Base-by-base conservation (phyloP, 768 basidiomycete species). In the Crucibulum laeve region DNA sequence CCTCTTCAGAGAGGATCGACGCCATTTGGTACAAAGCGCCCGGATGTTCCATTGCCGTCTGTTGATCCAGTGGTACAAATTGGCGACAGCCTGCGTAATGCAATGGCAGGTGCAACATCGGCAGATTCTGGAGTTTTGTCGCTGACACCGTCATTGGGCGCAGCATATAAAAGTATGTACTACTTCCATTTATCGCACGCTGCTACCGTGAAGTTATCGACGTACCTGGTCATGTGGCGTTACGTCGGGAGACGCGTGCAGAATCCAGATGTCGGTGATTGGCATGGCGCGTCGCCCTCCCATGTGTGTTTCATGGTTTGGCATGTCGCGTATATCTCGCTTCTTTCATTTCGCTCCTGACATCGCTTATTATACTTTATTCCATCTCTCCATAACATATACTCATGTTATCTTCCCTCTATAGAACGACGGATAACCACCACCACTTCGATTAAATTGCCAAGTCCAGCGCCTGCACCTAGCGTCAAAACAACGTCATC, bases 371-470 rank as follows among this genome's bases (percentile, higher is more conserved):
- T 30, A 8, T 30, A 30, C n/a, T 8, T 8, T 30, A 30, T 30
- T n/a, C 28, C 28, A 30, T 8, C 10, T 8, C 28, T 37, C 14
- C 17, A 22, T 10, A 23, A 13, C 38, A 13, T 18, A 23, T 40
- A 10, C 38, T 40, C 10, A 23, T 22, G 17, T 21, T 40, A 11
- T 40, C 14, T 25, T 26, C 22, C 25, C n/a, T 13, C 34, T 13
- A 5, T 44, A 71, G 69, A 68, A 49, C 64, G 69, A 19, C 62
- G 64, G 13, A 25, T 69, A 25, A 57, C 57, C 2, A 54, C 60
- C 22, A 61, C 53, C 14, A 56, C 64, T 11, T 64, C 69, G n/a
- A 63, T 70, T 34, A 70, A 67, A 49, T 51, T 70, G 5, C 60
- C 59, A 8, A 65, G 62, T 40, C 63, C 61, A 32, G 51, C 57